phyloP scores from a whole-genome alignment of 768 basidiomycete genomes.

The Hygrocybe punicea region DNA sequence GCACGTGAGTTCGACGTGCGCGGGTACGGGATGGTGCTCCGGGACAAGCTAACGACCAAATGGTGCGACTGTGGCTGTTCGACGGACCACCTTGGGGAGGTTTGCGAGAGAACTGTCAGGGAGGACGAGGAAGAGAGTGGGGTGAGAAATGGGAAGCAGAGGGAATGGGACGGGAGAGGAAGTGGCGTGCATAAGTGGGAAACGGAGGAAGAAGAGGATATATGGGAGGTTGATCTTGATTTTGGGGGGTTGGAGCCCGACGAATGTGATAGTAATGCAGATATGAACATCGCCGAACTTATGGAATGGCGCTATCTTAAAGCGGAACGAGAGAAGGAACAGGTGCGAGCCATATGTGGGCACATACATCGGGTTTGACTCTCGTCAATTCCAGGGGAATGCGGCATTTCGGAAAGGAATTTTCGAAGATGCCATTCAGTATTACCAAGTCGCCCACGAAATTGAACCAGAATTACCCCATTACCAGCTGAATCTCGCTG shows the following conservation, averaged over 20 bases:
- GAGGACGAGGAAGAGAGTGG: constrained; percentile 65
- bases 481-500: constrained; percentile 74
- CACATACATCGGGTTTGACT: background rate
- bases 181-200: constrained; percentile 72
- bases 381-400: constrained; percentile 52
- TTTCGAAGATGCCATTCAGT: constrained; percentile 50
- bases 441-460: constrained; percentile 56
- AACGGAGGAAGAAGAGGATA: constrained; percentile 70
- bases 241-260: constrained; percentile 56
- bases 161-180: constrained; percentile 77
- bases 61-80: constrained; percentile 84
- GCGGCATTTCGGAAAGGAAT: constrained; percentile 62
- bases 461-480: constrained; percentile 73
- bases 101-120: constrained; percentile 68
- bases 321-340: constrained; percentile 70
- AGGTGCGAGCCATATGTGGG: constrained; percentile 37
- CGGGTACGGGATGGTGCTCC: constrained; percentile 64
- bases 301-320: constrained; percentile 72
- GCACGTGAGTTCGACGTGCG: constrained; percentile 69
- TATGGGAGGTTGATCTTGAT: constrained; percentile 71
- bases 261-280: constrained; percentile 43
- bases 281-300: constrained; percentile 69
- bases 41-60: constrained; percentile 69
- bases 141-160: constrained; percentile 58
- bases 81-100: constrained; percentile 73